These are phyloP conservation scores for Cercospora sp. DNA, from an alignment of 2,329 filamentous ascomycete species.

Conservation along the genomic window DNA sequence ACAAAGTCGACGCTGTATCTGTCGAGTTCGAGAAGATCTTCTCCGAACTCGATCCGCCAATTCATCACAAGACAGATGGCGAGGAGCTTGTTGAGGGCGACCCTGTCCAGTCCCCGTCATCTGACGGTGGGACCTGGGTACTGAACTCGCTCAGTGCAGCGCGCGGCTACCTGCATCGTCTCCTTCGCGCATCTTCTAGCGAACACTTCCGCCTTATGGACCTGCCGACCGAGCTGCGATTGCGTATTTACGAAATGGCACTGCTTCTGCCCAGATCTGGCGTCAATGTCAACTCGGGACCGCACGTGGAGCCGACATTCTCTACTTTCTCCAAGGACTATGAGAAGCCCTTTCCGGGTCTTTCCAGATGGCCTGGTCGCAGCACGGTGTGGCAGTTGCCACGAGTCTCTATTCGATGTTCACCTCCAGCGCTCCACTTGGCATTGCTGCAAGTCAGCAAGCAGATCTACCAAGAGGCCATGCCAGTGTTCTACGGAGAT, in stretches of 20 bases:
- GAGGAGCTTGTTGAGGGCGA: not conserved
- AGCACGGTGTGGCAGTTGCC: not conserved
- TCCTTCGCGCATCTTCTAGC: not conserved
- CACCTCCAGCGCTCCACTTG: constrained; percentile 2
- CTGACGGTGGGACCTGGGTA: not conserved
- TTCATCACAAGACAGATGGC: not conserved
- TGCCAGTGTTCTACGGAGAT: constrained; percentile 20
- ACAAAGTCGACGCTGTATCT: too few species aligned
- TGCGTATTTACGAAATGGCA: constrained; percentile 13
- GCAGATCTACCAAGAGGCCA: constrained; percentile 18
- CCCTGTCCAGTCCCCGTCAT: not conserved
- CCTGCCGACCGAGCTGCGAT: constrained; percentile 17
- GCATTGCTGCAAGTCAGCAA: constrained; percentile 23
- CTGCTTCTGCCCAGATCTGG: constrained; percentile 15
- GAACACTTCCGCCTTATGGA: constrained; percentile 15
- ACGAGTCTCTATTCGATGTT: not conserved
- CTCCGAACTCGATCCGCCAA: not conserved
- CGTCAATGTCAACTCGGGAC: not conserved
- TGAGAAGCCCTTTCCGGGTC: not conserved
- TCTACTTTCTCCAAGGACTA: constrained; percentile 6
- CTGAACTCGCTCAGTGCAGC: not conserved
- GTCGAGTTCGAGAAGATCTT: not conserved
- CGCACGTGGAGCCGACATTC: not conserved
- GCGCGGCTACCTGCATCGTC: not conserved
- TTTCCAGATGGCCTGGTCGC: not conserved